Base-by-base conservation (phyloP, 176 grass and related monocot genomes). In the Aegilops speltoides region DNA sequence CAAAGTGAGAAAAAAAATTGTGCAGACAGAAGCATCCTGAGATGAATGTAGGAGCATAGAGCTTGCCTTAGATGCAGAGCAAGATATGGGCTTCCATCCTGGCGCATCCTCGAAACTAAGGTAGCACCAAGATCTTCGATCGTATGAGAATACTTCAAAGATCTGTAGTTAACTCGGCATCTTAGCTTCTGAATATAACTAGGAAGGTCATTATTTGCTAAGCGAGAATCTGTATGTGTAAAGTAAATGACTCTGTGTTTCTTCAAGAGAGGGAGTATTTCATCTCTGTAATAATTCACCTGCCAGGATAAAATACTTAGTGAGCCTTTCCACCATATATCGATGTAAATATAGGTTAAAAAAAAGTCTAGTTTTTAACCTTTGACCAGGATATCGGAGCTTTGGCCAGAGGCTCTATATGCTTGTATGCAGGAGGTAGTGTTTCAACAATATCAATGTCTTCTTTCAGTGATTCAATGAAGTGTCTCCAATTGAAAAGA, bases 341-440 rank as follows among this genome's bases (percentile, higher is more conserved):
- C n/a, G 52, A 82, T 77, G 37, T 81, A 71, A 81, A 50, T 71
- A 64, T 41, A 11, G 25, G 40, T 24, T 38, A 29, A 56, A 56
- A 64, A 64, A 34, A 43, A 13, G 25, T 64, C 2, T 63, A 79
- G n/a, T 63, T 82, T 82, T 82, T 33, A 83, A 98, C 97, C 97
- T 98, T 98, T 23, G 97, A 98, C 97, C 97, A 98, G 86, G 97
- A 98, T 86, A 98, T 85, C 24, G 93, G 93, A 88, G 97, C 91
- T 91, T 98, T 98, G 73, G 85, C 62, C 79, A 96, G 73, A 72
- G 97, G 94, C 78, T 98, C 94, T 82, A 90, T 79, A 48, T 82
- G 59, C 61, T 68, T 91, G 88, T 91, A 96, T 76, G 85, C 76
- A 86, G 90, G 46, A 59, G 97, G 92, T 17, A 98, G 59, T 52